phyloP scores from a whole-genome alignment of 208 protist species.

The Perkinsela sp. region DNA sequence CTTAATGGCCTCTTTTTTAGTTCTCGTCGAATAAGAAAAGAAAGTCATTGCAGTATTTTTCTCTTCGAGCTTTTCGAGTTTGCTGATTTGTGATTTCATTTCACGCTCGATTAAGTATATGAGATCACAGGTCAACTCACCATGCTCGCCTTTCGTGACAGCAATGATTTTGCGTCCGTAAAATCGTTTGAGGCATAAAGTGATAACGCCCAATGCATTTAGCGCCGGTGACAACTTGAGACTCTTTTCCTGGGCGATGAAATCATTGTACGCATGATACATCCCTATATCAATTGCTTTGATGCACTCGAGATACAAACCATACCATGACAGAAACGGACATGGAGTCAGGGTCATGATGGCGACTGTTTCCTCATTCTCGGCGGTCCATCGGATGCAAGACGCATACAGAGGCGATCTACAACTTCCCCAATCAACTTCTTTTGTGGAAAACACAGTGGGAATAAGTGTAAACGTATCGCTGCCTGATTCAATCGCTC shows the following conservation, averaged over 20 bases:
- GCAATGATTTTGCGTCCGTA: background rate
- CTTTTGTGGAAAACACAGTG: background rate
- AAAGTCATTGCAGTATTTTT: background rate
- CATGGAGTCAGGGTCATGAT: background rate
- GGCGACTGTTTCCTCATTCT: background rate
- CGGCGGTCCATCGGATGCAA: background rate
- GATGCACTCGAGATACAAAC: background rate
- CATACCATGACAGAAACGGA: background rate
- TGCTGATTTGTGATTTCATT: background rate
- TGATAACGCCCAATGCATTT: background rate
- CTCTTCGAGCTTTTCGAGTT: background rate
- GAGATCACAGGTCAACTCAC: background rate
- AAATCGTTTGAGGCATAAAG: background rate
- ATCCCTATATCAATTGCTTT: background rate
- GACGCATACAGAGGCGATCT: background rate
- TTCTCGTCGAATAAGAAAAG: background rate
- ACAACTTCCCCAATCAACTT: background rate
- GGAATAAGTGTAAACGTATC: background rate
- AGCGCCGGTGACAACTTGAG: background rate
- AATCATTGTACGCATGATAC: background rate
- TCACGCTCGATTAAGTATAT: background rate
- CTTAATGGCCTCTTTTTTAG: background rate
- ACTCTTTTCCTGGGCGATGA: background rate
- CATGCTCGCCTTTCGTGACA: background rate
- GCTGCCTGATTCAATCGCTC: background rate